Percentiles rank a stretch among this genome's conserved stretches.
These are phyloP conservation scores for Asterophora lycoperdoides DNA, from an alignment of 768 basidiomycete genomes.

Conservation along the genomic window DNA sequence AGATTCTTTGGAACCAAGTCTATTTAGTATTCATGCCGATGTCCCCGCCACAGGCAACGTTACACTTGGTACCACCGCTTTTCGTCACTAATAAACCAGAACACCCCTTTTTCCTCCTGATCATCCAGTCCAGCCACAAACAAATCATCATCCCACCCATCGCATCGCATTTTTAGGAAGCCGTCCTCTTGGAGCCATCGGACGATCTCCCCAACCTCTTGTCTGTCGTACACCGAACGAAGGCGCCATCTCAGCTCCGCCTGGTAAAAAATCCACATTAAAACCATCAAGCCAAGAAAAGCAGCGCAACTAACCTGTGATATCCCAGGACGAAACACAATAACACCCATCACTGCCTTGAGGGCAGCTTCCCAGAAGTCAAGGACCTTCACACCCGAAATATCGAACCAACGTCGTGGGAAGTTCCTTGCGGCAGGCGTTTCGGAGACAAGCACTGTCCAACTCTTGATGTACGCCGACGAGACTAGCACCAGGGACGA, in stretches of 20 bases:
- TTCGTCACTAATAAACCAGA: slow-evolving; percentile 53
- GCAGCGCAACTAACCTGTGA: slow-evolving; percentile 50
- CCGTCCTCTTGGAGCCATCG: slow-evolving; percentile 50
- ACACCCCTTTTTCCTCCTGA: slow-evolving; percentile 44
- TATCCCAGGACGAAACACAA: slow-evolving; percentile 71
- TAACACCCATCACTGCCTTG: slow-evolving; percentile 59
- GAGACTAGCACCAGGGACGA: slow-evolving; percentile 50
- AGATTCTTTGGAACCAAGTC: too few relatives aligned
- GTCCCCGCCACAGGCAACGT: not conserved
- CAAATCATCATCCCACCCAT: slow-evolving; percentile 17
- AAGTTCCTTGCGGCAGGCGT: slow-evolving; percentile 42
- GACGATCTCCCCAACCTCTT: slow-evolving; percentile 65
- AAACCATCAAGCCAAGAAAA: not conserved
- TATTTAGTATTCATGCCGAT: slow-evolving; percentile 5
- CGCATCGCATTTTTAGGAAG: slow-evolving; percentile 35
- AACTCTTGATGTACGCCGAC: slow-evolving; percentile 43
- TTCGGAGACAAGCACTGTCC: slow-evolving; percentile 55
- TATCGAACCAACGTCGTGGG: slow-evolving; percentile 77
- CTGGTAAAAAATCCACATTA: slow-evolving; percentile 30
- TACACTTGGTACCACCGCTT: slow-evolving; percentile 68
- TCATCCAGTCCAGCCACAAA: slow-evolving; percentile 40
- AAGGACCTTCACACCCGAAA: slow-evolving; percentile 53
- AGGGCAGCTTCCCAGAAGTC: slow-evolving; percentile 73
- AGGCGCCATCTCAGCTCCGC: slow-evolving; percentile 69
- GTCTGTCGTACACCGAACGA: slow-evolving; percentile 67